A percentile compares a stretch with the other conserved stretches of the same genome.
Evolutionary conservation across 805 yeast species (phyloP).

Genomic region (Yamadazyma phyllophila): DNA sequence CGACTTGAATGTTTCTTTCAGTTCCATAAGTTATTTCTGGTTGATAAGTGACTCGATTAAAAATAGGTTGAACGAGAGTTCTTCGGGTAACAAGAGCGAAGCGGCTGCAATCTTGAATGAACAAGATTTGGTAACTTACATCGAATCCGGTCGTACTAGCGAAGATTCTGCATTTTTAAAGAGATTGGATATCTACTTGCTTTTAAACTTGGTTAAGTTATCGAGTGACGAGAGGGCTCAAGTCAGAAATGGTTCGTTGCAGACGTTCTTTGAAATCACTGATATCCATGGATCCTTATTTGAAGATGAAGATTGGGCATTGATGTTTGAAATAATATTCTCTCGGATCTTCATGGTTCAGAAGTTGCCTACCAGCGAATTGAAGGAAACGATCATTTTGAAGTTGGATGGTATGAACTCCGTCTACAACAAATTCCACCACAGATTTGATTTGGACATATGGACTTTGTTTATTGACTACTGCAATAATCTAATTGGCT

Average conservation of each 20-base stretch:
- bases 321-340: slow-evolving; percentile 64
- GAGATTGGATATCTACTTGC: slow-evolving; percentile 41
- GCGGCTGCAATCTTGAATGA: slow-evolving; percentile 3
- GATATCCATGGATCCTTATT: slow-evolving; percentile 64
- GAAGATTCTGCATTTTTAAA: slow-evolving; percentile 2
- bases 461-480: slow-evolving; percentile 62
- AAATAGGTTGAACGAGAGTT: slow-evolving; percentile 12
- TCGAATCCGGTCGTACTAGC: slow-evolving; percentile 6
- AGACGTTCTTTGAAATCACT: slow-evolving; percentile 80
- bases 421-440: slow-evolving; percentile 50
- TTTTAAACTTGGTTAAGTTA: slow-evolving; percentile 59
- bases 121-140: slow-evolving; percentile 8
- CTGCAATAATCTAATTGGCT: slow-evolving; percentile 37
- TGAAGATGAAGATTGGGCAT: slow-evolving; percentile 59
- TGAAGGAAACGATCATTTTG: slow-evolving; percentile 62
- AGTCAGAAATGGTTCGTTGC: slow-evolving; percentile 86
- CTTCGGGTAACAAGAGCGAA: too few relatives aligned
- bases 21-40: slow-evolving; percentile 92
- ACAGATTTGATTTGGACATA: slow-evolving; percentile 22
- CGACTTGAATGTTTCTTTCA: slow-evolving; percentile 85
- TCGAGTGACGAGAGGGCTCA: slow-evolving; percentile 68
- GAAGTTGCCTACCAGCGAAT: slow-evolving; percentile 34
- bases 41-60: slow-evolving; percentile 70
- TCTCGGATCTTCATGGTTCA: slow-evolving; percentile 23
- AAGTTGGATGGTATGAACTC: slow-evolving; percentile 65